Conservation (phyloP, 2,329 filamentous ascomycete genomes). For the Venturia effusa region DNA sequence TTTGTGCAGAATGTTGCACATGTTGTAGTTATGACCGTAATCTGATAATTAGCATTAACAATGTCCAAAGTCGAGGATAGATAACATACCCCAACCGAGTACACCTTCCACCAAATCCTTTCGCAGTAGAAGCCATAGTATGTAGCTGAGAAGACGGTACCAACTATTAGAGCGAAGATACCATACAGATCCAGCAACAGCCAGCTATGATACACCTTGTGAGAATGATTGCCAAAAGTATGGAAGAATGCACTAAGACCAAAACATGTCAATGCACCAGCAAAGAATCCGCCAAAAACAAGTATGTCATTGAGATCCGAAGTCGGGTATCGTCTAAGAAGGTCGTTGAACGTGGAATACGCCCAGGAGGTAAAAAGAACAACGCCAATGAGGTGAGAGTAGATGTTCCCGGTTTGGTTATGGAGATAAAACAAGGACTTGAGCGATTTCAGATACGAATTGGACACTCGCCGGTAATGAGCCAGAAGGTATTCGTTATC, state of each 20-base stretch:
- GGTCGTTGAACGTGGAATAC: neutral
- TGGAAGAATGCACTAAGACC: conserved; percentile 61
- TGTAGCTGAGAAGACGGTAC: conserved; percentile 7
- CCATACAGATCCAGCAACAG: conserved; percentile 4
- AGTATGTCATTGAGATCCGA: conserved; percentile 21
- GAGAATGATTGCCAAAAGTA: conserved; percentile 74
- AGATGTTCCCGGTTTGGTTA: conserved; percentile 55
- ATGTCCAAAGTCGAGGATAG: neutral
- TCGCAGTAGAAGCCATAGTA: conserved; percentile 9
- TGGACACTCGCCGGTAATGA: conserved; percentile 48
- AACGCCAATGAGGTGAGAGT: conserved; percentile 41
- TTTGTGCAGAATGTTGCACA: conserved; percentile 7
- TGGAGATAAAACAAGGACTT: conserved; percentile 47
- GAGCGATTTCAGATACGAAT: conserved; percentile 44
- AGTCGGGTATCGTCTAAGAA: conserved; percentile 3
- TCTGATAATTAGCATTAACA: neutral
- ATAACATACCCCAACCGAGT: conserved; percentile 1
- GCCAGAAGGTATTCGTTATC: conserved; percentile 55
- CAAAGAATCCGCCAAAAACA: conserved; percentile 28
- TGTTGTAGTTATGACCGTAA: neutral
- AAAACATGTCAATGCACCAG: conserved; percentile 31
- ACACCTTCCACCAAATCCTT: conserved; percentile 6
- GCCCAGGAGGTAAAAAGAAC: conserved; percentile 1
- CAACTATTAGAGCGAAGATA: conserved; percentile 4
- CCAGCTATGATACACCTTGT: conserved; percentile 49